Base-by-base conservation (phyloP, 129 eudicot species). In the Kitagawia praeruptora region DNA sequence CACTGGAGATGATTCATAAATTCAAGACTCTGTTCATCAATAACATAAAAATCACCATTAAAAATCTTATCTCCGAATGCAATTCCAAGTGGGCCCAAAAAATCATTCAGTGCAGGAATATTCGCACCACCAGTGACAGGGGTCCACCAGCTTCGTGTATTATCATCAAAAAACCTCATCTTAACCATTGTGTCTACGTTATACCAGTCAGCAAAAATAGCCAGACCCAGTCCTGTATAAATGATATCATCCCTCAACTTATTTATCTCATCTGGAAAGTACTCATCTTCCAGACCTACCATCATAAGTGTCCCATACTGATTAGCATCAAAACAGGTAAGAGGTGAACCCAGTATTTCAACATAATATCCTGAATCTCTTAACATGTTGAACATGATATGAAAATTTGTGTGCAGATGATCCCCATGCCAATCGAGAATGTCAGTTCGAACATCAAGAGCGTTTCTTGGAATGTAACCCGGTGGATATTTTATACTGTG, bases 141-240 rank as follows among this genome's bases (percentile, higher is more conserved):
- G 49, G 97, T 95, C 99, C 99, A 95, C 99, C 96, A 92, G 87
- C 99, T 95, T 75, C 99, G 83, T 2, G 99, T 95, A 88, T 95
- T 95, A 79, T 95, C 99, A 74, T 95, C 99, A 75, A 95, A 95
- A 85, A 95, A 95, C 78, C 96, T 85, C 99, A 95, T 95, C 70
- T 92, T 95, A 34, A 95, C 88, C 99, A 95, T 95, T 16, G 99
- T 90, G 45, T 95, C 97, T 82, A 95, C 94, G 58, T 95, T 95
- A 78, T 95, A 95, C 99, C 99, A 95, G 66, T 95, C 97, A 51
- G 94, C 96, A 80, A 95, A 95, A n/a, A 95, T 96, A 73, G 82
- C 90, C 83, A 95, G 82, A 66, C 97, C 92, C 44, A 95, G 82
- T 31, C 99, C 99, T 6, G 86, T 80, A 80, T 88, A 83, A 47